Evolutionary conservation across 2,329 filamentous ascomycete species (phyloP), one percentile per base, ranked within the genome.

Genomic region (Trichoderma pleuroti): DNA sequence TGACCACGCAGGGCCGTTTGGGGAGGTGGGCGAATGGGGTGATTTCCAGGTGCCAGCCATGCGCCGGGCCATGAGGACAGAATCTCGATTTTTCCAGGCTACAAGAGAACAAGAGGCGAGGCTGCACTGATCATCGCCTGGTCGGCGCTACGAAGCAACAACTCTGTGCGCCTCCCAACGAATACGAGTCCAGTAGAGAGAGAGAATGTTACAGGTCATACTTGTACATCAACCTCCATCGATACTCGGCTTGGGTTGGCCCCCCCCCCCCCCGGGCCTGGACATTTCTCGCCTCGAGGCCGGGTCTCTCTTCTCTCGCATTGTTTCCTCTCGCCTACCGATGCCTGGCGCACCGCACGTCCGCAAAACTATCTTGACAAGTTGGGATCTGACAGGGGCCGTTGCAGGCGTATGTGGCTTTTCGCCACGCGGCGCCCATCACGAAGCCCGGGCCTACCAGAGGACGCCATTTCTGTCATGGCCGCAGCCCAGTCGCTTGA

Each of bases 11-110:
- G 52, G 52, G 34, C 52, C 36, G 8, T 14, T 36, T 34, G 26
- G 11, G 32, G 6, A 66, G 49, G 21, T 67, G 72, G 62, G 71
- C 72, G 71, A 74, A 74, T 74, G 67, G 73, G 73, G 36, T 71
- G 52, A 21, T 73, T 74, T 74, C 73, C 73, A 67, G 61, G 34
- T 14, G 26, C 49, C 34, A n/a, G 39, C 39, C 16, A 34, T 46
- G 65, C 18, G 21, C 21, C 12, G 21, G 21, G 18, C 36, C 36
- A 32, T 49, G 46, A 63, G 52, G 46, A 30, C 57, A 54, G 42
- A 70, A 18, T 54, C 28, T 52, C 24, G 24, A 49, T 49, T 49
- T 49, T 26, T 34, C 12, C 59, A 26, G 39, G 34, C 34, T 14
- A 34, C 18, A 39, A 49, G 12, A 24, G n/a, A 24, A 36, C 18